Base-by-base conservation (phyloP, 2,329 filamentous ascomycete species). In the Lasiodiplodia theobromae region DNA sequence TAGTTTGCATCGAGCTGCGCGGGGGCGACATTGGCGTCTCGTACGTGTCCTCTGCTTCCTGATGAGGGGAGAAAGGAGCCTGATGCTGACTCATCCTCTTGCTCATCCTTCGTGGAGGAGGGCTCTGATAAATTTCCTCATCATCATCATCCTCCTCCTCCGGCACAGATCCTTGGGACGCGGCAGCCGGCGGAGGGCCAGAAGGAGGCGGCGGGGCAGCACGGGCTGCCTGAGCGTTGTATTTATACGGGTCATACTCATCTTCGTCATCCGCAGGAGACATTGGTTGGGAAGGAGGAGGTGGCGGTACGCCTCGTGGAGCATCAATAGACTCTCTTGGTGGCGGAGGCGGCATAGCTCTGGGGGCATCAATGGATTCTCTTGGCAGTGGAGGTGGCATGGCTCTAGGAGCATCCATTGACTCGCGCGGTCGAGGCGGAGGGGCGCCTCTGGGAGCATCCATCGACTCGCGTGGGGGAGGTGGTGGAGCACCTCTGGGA, bases 401-500 rank as follows among this genome's bases (percentile, higher is more conserved):
- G 63, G 83, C 88, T 71, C 92, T 87, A 54, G 92, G 92, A 66
- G 87, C 85, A 74, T 96, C 93, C 60, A 89, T 80, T 1, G 92
- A 96, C 67, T 84, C 84, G 69, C 92, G 80, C 10, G 88, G 87
- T 56, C 88, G 84, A 23, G 85, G 89, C 52, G 90, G 89, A 16
- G 79, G 80, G n/a, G 84, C 80, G 68, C 80, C 81, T 71, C 82
- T 77, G 38, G 80, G 80, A 14, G 73, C 70, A 70, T 84, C 82
- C 71, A 83, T 83, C 18, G 64, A 66, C 21, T 66, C 64, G 8
- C 64, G 37, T 84, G 84, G 40, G 84, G 87, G 53, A 83, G 90
- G 90, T 2, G 91, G 91, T 54, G 92, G 92, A 47, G 88, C 88
- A 62, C 83, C 88, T 71, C 92, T 87, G 57, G 92, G 92, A 67